phyloP scores from a whole-genome alignment of 768 basidiomycete species.

The Lactarius hengduanensis region DNA sequence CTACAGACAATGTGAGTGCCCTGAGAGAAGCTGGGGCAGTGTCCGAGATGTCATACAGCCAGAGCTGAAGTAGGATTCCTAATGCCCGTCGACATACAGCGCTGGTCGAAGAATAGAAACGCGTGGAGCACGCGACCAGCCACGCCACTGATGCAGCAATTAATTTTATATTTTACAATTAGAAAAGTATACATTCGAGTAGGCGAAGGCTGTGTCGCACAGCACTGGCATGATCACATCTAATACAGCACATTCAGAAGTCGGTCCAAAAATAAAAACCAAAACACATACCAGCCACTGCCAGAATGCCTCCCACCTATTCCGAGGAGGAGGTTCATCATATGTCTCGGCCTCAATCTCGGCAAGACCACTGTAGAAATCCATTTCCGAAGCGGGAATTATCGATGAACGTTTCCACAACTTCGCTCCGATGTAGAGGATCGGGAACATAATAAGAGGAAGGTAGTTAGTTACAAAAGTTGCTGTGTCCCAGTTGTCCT shows the following conservation, averaged over 20 bases:
- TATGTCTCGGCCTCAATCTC: constrained; percentile 39
- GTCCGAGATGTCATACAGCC: background rate
- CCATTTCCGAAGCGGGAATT: constrained; percentile 67
- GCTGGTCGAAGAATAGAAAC: background rate
- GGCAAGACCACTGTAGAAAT: constrained; percentile 62
- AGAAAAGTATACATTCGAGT: background rate
- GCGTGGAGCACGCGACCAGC: too few species aligned
- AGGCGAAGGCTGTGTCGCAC: background rate
- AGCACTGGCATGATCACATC: constrained; percentile 1
- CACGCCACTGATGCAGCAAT: background rate
- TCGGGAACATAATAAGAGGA: constrained; percentile 62
- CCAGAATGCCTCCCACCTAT: constrained; percentile 70
- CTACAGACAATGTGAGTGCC: background rate
- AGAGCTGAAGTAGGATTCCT: background rate
- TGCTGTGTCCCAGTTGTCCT: constrained; percentile 51
- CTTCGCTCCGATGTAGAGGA: constrained; percentile 64
- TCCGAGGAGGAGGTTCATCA: constrained; percentile 70
- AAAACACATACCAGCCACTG: constrained; percentile 56
- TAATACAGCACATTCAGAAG: background rate
- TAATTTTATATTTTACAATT: background rate
- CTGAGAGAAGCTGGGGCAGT: background rate
- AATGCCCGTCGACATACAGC: background rate
- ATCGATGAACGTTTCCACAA: constrained; percentile 49
- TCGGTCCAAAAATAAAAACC: background rate
- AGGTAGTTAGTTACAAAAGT: constrained; percentile 83